Conservation (phyloP, 2,329 filamentous ascomycete genomes). For the Knufia petricola region DNA sequence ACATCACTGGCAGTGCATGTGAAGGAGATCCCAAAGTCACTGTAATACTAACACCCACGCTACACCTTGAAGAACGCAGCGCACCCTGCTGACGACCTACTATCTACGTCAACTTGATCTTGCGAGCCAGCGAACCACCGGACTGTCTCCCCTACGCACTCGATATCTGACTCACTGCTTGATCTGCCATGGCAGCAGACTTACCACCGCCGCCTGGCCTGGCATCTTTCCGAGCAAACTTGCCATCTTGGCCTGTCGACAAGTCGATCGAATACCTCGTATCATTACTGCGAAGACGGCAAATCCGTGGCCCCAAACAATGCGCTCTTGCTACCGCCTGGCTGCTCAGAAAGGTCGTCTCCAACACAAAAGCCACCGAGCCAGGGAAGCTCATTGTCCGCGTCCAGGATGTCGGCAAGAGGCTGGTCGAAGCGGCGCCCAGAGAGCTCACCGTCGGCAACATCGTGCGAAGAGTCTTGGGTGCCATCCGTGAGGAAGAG, state of each 20-base stretch:
- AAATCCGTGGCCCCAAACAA: conserved; percentile 77
- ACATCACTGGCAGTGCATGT: background rate
- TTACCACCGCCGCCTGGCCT: conserved; percentile 59
- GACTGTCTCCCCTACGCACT: no score
- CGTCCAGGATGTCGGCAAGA: conserved; percentile 67
- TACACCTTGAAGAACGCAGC: no score
- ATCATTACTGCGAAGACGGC: conserved; percentile 79
- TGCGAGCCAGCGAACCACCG: no score
- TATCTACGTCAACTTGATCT: no score
- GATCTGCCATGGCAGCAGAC: conserved; percentile 2
- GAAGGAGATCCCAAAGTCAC: no score
- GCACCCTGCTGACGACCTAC: no score
- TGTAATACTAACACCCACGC: no score
- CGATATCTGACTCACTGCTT: background rate
- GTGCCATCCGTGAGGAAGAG: conserved; percentile 83
- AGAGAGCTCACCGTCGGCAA: conserved; percentile 89
- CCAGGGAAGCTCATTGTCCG: conserved; percentile 69
- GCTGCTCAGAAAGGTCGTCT: conserved; percentile 77
- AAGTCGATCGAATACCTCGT: conserved; percentile 58
- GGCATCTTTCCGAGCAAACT: conserved; percentile 65
- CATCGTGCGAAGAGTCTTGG: conserved; percentile 80
- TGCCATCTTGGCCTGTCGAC: conserved; percentile 67
- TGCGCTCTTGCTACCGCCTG: conserved; percentile 88
- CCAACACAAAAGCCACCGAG: conserved; percentile 67
- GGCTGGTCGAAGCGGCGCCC: conserved; percentile 73